Base-by-base conservation (phyloP, 805 yeast genomes). In the Lachancea kluyveri region DNA sequence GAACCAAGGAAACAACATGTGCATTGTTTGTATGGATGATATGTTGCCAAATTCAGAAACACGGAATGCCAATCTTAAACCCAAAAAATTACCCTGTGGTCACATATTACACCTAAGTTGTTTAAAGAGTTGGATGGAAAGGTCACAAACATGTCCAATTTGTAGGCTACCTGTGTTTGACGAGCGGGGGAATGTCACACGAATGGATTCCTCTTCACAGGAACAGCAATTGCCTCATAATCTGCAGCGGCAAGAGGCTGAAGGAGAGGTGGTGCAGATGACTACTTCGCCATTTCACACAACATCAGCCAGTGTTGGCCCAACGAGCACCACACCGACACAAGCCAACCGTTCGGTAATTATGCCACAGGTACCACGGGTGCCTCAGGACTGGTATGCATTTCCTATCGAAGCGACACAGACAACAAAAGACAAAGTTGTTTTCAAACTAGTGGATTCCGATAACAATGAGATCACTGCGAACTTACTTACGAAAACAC, bases 11-110 rank as follows among this genome's bases (percentile, higher is more conserved):
- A 67, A 75, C 12, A 60, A 64, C 52, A 52, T 83, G 16, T 82
- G 98, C 59, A 86, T 86, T 40, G 81, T 90, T 24, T 90, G 98
- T 60, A 76, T 95, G 46, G 97, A 92, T 45, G 95, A 85, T 40
- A 80, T 90, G 90, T 55, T 65, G 5, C 50, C 75, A 1, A 63
- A 35, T 48, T 3, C 37, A 28, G 7, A 56, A 37, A 46, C 22
- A 10, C 27, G 28, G 17, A 63, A 46, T 46, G 61, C 61, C 35
- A 65, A 82, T 35, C 59, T 60, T 26, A 64, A 60, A 29, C 95
- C 97, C 4, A 86, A 85, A 55, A 80, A 71, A 49, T 65, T 92
- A 29, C 68, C 64, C 1, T 92, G 98, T 64, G 82, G 85, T 16
- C 98, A 92, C 57, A 79, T 85, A 28, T 67, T 90, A 36, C 98